Base-by-base conservation (phyloP, 2,329 filamentous ascomycete species). In the Fusarium cyanostomum region DNA sequence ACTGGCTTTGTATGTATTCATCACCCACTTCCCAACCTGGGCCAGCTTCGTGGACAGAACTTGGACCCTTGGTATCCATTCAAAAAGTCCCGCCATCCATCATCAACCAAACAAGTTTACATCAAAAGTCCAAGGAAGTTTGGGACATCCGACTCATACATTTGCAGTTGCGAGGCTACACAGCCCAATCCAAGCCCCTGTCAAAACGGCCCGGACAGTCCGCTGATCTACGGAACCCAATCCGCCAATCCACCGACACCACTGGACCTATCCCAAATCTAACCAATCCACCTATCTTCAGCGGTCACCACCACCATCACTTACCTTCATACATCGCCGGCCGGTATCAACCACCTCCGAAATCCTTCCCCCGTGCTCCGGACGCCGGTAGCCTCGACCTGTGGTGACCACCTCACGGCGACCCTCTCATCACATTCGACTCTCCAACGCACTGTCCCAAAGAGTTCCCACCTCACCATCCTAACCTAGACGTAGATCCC, bases 21-120 rank as follows among this genome's bases (percentile, higher is more conserved):
- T 66, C 62, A 51, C 48, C 58, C 46, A 52, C 51, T 38, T 27
- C 31, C 31, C 44, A 49, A n/a, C 31, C 31, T 62, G 62, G 53
- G 55, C 62, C 49, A 66, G 62, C 21, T 42, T 53, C 43, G 42
- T 51, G 58, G 60, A 62, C 63, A 66, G 63, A 54, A 66, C 56
- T 67, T 67, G 59, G 64, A 67, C 64, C 62, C 42, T 44, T 27
- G 28, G 42, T 21, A 30, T 8, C 27, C 21, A 30, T 44, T 15
- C 31, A 34, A 56, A 61, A 15, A 42, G 44, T 59, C 37, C 52
- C 46, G n/a, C 59, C 35, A 56, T 48, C 58, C 31, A 37, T 35
- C 26, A 16, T 35, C 44, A 24, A 24, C 13, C 30, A 46, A 8
- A 26, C 15, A 44, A 30, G 42, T 24, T 44, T 31, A 43, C 15